phyloP scores from a whole-genome alignment of 768 basidiomycete species.

The Suillus brevipes region DNA sequence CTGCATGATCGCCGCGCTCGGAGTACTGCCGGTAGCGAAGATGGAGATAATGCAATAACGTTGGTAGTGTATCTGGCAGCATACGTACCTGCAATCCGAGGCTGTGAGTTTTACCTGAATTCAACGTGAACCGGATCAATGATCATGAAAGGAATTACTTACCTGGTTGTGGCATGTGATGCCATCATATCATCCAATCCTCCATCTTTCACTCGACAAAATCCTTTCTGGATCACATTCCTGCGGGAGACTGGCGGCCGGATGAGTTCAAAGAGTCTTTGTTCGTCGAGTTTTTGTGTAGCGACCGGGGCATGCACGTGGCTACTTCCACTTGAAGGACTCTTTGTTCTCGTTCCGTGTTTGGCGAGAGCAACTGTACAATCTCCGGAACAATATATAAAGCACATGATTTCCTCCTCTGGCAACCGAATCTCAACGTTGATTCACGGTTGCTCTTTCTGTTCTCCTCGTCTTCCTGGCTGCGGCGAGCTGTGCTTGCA shows the following conservation, averaged over 20 bases:
- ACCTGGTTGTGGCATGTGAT: background rate
- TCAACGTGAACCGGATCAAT: background rate
- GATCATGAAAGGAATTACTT: background rate
- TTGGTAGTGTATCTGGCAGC: background rate
- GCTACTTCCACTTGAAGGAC: background rate
- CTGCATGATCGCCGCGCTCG: background rate
- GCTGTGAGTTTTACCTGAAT: background rate
- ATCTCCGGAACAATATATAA: background rate
- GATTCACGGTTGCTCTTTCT: slow-evolving; percentile 2
- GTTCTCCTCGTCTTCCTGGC: background rate
- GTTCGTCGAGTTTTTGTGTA: background rate
- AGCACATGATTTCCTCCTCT: background rate
- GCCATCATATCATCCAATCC: background rate
- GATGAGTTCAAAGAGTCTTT: background rate
- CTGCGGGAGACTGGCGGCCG: background rate
- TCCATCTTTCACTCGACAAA: background rate
- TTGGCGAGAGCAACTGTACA: background rate
- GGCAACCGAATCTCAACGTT: background rate
- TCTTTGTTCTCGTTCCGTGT: slow-evolving; percentile 12
- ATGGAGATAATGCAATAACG: no score
- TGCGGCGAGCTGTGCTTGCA: slow-evolving; percentile 11
- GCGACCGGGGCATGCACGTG: background rate
- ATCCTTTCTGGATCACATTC: background rate
- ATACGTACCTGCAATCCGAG: background rate
- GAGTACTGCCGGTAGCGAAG: background rate